A percentile compares a stretch with the other conserved stretches of the same genome.
Evolutionary conservation across 768 basidiomycete genomes (phyloP).

Genomic region (Polyporus arcularius): DNA sequence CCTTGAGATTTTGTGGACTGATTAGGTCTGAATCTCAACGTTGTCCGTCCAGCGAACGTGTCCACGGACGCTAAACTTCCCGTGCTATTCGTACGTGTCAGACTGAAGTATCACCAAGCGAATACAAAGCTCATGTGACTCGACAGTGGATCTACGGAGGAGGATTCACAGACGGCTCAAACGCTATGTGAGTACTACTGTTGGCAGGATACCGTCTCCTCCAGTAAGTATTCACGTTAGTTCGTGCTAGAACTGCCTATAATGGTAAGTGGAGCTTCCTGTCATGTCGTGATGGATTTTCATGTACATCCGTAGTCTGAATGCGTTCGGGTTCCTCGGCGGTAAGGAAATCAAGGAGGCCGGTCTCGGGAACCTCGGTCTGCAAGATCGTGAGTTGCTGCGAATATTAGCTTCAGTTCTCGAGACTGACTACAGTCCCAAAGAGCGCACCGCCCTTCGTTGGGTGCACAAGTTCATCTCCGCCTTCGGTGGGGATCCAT

Average conservation of each 20-base stretch:
- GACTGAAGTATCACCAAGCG: no score
- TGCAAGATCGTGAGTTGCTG: slow-evolving; percentile 42
- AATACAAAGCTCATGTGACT: no score
- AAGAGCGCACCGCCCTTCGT: slow-evolving; percentile 40
- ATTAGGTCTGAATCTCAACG: slow-evolving; percentile 1
- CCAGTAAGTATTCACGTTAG: slow-evolving; percentile 30
- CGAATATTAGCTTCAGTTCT: neutral
- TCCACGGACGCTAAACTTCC: slow-evolving; percentile 31
- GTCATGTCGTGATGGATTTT: neutral
- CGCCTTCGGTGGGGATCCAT: slow-evolving; percentile 44
- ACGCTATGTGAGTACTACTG: neutral
- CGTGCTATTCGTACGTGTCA: slow-evolving; percentile 40
- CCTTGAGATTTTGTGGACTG: neutral
- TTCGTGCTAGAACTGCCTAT: slow-evolving; percentile 29
- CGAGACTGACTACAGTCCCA: neutral
- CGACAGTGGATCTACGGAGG: slow-evolving; percentile 12
- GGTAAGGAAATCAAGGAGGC: slow-evolving; percentile 39
- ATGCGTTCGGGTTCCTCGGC: slow-evolving; percentile 41
- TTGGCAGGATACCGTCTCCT: neutral
- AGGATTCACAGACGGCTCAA: slow-evolving; percentile 7
- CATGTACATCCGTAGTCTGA: neutral
- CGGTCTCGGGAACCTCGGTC: slow-evolving; percentile 46
- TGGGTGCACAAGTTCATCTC: slow-evolving; percentile 43
- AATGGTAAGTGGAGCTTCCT: slow-evolving; percentile 26
- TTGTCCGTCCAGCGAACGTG: neutral